Base-by-base conservation (phyloP, 352 stramenopile genomes). In the Globisporangium okanoganense region DNA sequence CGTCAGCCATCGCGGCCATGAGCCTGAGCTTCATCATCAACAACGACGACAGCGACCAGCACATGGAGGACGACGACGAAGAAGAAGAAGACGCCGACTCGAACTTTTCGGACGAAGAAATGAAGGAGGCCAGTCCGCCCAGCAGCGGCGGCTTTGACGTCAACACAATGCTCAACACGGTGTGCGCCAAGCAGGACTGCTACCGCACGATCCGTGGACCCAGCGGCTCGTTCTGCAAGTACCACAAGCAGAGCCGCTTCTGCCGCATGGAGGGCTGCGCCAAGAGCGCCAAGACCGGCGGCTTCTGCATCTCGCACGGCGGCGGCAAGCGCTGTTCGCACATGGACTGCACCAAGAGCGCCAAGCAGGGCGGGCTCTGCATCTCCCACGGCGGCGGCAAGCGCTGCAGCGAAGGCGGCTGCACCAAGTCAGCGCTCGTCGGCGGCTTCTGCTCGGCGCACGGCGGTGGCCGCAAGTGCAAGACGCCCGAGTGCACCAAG, bases 11-110 rank as follows among this genome's bases (percentile, higher is more conserved):
- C 48, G 75, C 79, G 16, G 82, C 82, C 63, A 92, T 92, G 83
- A 89, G 83, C 22, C 81, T 92, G 51, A 90, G 83, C 76, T 92
- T 82, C 65, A 92, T 92, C 69, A 85, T 90, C 53, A 87, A 92
- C 69, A 61, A 82, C 56, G 69, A 75, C 20, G 62, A 82, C 52
- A 68, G 72, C 10, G 62, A 70, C 48, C 44, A 65, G 40, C 63
- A 69, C 49, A 53, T 66, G 29, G 70, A 52, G 10, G 50, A 62
- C 14, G 41, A 67, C 44, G 59, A 64, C 52, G 33, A 71, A 29
- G 22, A 78, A 22, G 66, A 76, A 54, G 56, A 67, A 43, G 58
- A 64, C 27, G 54, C 36, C 44, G 58, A 69, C 64, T 60, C 64
- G 49, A 56, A 64, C 53, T 16, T 75, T 66, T 78, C 71, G 62